These are phyloP conservation scores for Auriscalpium orientale DNA, from an alignment of 768 basidiomycete genomes.

Conservation along the genomic window DNA sequence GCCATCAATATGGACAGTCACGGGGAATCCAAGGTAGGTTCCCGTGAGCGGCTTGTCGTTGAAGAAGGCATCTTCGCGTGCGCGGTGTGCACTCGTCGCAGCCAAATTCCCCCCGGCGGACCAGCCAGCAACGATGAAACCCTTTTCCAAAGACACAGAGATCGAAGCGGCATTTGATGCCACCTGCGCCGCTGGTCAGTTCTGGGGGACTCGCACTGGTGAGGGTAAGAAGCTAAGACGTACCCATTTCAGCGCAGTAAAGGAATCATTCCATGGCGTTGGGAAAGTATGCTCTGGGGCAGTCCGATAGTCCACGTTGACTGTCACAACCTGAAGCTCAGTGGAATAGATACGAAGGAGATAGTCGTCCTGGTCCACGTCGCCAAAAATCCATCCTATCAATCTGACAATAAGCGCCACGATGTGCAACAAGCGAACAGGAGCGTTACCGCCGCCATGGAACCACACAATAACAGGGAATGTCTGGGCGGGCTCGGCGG, in stretches of 20 bases:
- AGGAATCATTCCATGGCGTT: constrained; percentile 16
- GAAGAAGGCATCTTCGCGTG: constrained; percentile 19
- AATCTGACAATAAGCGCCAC: neutral
- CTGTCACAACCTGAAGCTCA: constrained; percentile 6
- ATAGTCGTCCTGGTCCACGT: constrained; percentile 13
- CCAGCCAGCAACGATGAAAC: constrained; percentile 19
- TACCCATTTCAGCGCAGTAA: constrained; percentile 20
- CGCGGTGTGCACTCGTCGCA: constrained; percentile 16
- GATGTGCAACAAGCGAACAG: too few relatives aligned
- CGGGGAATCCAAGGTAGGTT: constrained; percentile 17
- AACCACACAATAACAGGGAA: neutral
- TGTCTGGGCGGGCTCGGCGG: neutral
- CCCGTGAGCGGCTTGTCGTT: constrained; percentile 16
- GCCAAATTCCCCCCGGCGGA: constrained; percentile 20
- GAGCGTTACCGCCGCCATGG: constrained; percentile 1
- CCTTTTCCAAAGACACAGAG: constrained; percentile 13
- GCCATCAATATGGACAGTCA: constrained; percentile 13
- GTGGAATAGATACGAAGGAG: constrained; percentile 8
- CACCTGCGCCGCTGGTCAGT: neutral
- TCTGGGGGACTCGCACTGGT: too few relatives aligned
- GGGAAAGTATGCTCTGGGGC: constrained; percentile 17
- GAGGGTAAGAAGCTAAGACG: neutral
- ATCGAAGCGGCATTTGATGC: constrained; percentile 6
- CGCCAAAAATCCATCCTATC: constrained; percentile 5
- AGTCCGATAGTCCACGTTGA: constrained; percentile 12